Evolutionary conservation across 805 yeast genomes (phyloP), one percentile per base, ranked within the genome.

Genomic region (Wickerhamiella parazyma): DNA sequence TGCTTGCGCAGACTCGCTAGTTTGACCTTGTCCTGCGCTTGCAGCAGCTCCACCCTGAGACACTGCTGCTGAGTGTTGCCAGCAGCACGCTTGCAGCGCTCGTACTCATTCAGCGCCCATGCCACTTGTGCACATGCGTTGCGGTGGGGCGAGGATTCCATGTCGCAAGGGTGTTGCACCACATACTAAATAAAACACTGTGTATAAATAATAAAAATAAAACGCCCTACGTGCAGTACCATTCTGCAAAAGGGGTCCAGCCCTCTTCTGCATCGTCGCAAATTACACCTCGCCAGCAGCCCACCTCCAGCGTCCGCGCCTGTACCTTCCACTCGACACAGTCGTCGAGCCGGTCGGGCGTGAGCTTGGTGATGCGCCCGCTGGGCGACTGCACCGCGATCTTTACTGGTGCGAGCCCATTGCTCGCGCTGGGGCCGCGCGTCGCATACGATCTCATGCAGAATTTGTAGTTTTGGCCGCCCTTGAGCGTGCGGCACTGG

Each of bases 241-340:
- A 89, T 60, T 86, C 95, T 11, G 94, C 86, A 62, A 83, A 85
- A 3, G 82, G 84, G 54, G 85, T 80, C 84, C 94, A 83, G 43
- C 85, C 78, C 44, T 70, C 70, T 3, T 82, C 83, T 33, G 77
- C 73, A 49, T 84, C 89, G 8, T 84, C 79, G 33, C 80, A 73
- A 0, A 84, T 84, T 38, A 87, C 70, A 1, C 85, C 89, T 45
- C 87, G 71, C 84, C 95, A 91, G 14, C 70, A 58, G 2, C 98
- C 98, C 1, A 63, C 58, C 56, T 87, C 95, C 48, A 70, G 71
- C 45, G 84, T 67, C 46, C 72, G 71, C 19, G 80, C 64, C 34
- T 70, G 66, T n/a, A 72, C 57, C 47, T 72, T 78, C 76, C 79
- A 83, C 14, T 51, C 51, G 4, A 52, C 49, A 24, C 53, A 53